Conservation (phyloP, 345 rosid species). For the Populus davidiana region DNA sequence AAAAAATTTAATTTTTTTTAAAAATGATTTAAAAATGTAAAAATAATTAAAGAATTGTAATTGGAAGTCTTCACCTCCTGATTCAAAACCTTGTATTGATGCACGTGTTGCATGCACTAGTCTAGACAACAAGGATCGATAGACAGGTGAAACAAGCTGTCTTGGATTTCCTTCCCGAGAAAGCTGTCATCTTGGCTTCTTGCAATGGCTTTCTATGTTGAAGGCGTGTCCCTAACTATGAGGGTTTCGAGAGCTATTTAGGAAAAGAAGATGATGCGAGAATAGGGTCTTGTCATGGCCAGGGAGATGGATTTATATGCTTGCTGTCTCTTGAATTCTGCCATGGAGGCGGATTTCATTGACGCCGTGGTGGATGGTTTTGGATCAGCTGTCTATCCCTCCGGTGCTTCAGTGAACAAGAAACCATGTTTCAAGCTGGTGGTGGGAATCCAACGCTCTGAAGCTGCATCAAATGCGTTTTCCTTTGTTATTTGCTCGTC, state of each 20-base stretch:
- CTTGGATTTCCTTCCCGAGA: not conserved
- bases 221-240: not conserved
- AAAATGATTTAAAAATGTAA: no score
- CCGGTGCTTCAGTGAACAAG: not conserved
- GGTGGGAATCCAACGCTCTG: not conserved
- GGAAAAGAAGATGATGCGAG: not conserved
- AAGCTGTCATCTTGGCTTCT: not conserved
- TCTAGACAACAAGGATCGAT: no score
- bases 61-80: no score
- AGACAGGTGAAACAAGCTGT: no score
- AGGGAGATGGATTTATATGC: not conserved
- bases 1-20: no score
- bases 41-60: no score
- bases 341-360: no score
- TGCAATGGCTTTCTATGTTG: not conserved
- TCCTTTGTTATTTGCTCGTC: not conserved
- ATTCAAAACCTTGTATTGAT: no score
- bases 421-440: not conserved
- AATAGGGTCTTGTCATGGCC: no score
- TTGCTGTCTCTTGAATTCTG: not conserved
- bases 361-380: not conserved
- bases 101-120: no score
- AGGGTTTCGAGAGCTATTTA: no score
- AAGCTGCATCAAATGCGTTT: not conserved
- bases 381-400: not conserved